phyloP scores from a whole-genome alignment of 164 flowering plant genomes.

The Umbellularia californica region DNA sequence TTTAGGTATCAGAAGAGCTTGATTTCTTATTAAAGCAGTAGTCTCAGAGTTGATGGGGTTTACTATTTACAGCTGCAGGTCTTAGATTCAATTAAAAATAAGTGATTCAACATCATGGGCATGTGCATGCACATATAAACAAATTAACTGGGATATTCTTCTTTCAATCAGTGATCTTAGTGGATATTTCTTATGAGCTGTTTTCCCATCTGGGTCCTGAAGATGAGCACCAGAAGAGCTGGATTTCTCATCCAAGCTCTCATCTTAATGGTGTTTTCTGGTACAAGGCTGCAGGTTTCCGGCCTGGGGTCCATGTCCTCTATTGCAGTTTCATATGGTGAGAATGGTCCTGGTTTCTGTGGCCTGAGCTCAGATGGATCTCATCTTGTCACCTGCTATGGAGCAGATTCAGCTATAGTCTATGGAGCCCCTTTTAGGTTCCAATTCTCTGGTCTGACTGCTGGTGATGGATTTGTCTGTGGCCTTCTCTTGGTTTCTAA shows the following conservation, averaged over 20 bases:
- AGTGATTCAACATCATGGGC: too few relatives aligned
- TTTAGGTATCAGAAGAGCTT: slow-evolving; percentile 18
- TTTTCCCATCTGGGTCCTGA: slow-evolving; percentile 23
- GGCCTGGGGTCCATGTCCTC: slow-evolving; percentile 91
- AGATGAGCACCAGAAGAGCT: slow-evolving; percentile 23
- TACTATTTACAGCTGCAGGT: slow-evolving; percentile 33
- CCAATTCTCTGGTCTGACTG: slow-evolving; percentile 64
- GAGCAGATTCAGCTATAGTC: slow-evolving; percentile 71
- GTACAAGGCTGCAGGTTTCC: slow-evolving; percentile 35
- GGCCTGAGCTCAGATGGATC: slow-evolving; percentile 81
- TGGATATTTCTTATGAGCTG: neutral
- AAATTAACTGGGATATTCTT: too few relatives aligned
- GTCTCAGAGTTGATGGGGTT: slow-evolving; percentile 21
- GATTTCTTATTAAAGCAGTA: slow-evolving; percentile 23
- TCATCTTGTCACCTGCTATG: slow-evolving; percentile 71
- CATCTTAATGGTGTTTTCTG: slow-evolving; percentile 28
- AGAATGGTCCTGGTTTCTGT: slow-evolving; percentile 83
- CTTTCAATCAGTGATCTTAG: too few relatives aligned
- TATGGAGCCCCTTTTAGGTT: slow-evolving; percentile 65
- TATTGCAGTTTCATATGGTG: slow-evolving; percentile 90
- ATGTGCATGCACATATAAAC: too few relatives aligned
- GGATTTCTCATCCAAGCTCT: slow-evolving; percentile 26
- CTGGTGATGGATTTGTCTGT: slow-evolving; percentile 92
- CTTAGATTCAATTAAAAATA: neutral
- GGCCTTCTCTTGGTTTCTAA: slow-evolving; percentile 63